phyloP scores from a whole-genome alignment of 106 monocot genomes.

The Triglochin maritima region DNA sequence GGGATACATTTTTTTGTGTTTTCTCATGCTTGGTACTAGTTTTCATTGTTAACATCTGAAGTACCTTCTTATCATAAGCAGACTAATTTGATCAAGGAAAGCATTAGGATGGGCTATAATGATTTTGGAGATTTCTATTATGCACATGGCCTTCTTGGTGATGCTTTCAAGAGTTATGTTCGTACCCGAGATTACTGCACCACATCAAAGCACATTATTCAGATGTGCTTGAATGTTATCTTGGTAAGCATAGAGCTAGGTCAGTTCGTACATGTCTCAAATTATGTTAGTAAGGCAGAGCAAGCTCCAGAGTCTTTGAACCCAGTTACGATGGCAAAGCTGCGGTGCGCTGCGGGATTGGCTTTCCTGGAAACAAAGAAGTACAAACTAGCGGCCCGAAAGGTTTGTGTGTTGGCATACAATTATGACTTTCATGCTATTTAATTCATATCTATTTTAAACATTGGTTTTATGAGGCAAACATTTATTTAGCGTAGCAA shows the following conservation, averaged over 20 bases:
- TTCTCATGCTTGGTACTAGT: too few species aligned
- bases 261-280: conserved; percentile 80
- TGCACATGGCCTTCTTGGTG: conserved; percentile 73
- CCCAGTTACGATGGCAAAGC: conserved; percentile 51
- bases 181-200: conserved; percentile 95
- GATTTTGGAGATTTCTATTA: conserved; percentile 92
- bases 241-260: conserved; percentile 89
- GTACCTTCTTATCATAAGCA: conserved; percentile 8
- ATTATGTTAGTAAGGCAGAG: conserved; percentile 91
- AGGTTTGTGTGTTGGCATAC: conserved; percentile 32
- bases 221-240: conserved; percentile 93
- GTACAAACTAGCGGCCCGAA: conserved; percentile 93
- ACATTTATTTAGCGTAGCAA: too few species aligned
- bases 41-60: too few species aligned
- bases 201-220: conserved; percentile 85
- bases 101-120: conserved; percentile 98
- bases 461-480: too few species aligned
- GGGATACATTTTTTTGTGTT: too few species aligned
- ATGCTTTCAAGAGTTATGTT: conserved; percentile 89
- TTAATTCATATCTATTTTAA: not conserved
- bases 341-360: conserved; percentile 76
- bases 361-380: conserved; percentile 79
- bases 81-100: conserved; percentile 98
- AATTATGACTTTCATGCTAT: not conserved
- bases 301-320: conserved; percentile 64